Evolutionary conservation across 352 stramenopile species (phyloP), one percentile per base, ranked within the genome.

Genomic region (Globisporangium radiosum): DNA sequence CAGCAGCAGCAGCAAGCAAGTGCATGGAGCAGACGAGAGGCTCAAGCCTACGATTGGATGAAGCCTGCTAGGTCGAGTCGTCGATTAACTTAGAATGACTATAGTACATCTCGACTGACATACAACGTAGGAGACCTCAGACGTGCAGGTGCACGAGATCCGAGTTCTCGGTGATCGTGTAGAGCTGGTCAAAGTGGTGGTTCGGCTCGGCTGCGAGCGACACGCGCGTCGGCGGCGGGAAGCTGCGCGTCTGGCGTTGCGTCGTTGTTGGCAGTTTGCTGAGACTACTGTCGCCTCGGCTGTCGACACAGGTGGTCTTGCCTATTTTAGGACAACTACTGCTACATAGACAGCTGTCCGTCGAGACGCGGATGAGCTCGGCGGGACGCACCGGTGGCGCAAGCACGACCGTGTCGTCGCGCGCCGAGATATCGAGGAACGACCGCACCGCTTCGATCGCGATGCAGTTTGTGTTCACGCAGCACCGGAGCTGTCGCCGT

Each of bases 401-500:
- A 9, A n/a, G 1, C 25, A 56, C 17, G 5, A 51, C 63, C 43
- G 68, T 58, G 40, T 60, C 64, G 11, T 37, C 14, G 10, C 73
- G 71, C 25, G 48, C 63, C 17, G 48, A n/a, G 13, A 83, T 72
- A 43, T 72, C 60, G 6, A 92, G 57, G 63, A 92, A 91, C 3
- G 36, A 47, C 42, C 72, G 65, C 55, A 92, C 75, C 8, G 65
- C 57, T 19, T 52, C 63, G 9, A 87, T 62, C 15, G 84, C 57
- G 13, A 53, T 43, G 56, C 81, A 92, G 40, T 80, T 56, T 11
- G 65, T 59, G 53, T 86, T 82, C 47, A 85, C 68, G 53, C 83
- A 92, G 52, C 70, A 76, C 13, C 78, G 78, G 56, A 82, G 58
- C 38, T 87, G 73, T 9, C 81, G 78, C 38, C 73, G 75, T 0